phyloP scores from a whole-genome alignment of 257 asterid genomes.

The Rauvolfia tetraphylla region DNA sequence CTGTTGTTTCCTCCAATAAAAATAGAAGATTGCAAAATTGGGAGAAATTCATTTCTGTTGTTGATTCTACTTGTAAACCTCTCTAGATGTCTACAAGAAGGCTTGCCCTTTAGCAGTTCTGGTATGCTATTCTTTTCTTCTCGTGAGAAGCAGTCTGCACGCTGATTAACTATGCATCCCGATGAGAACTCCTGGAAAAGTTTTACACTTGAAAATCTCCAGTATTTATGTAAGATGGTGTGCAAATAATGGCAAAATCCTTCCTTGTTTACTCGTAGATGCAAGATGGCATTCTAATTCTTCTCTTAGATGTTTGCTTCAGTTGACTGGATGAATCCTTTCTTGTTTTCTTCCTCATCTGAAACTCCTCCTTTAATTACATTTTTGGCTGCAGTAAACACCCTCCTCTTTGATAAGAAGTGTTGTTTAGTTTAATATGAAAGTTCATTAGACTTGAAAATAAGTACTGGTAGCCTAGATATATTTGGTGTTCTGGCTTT shows the following conservation, averaged over 20 bases:
- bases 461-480: not conserved
- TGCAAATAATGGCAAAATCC: not conserved
- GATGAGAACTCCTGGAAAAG: not conserved
- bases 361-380: not conserved
- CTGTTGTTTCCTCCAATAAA: not conserved
- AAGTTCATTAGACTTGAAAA: not conserved
- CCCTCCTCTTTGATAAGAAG: not conserved
- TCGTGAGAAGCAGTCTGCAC: not conserved
- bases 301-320: not conserved
- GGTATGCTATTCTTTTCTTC: not conserved
- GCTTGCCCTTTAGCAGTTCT: not conserved
- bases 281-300: not conserved
- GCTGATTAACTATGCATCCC: not conserved
- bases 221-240: not conserved
- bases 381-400: not conserved
- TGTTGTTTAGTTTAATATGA: not conserved
- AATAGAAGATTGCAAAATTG: not conserved
- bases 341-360: not conserved
- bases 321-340: not conserved
- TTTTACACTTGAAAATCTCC: not conserved
- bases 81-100: not conserved
- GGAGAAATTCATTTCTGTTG: too few relatives aligned
- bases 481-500: not conserved
- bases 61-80: not conserved
- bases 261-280: not conserved